Base-by-base conservation (phyloP, 108 stramenopile genomes). In the Pseudonitzschia multiseries region DNA sequence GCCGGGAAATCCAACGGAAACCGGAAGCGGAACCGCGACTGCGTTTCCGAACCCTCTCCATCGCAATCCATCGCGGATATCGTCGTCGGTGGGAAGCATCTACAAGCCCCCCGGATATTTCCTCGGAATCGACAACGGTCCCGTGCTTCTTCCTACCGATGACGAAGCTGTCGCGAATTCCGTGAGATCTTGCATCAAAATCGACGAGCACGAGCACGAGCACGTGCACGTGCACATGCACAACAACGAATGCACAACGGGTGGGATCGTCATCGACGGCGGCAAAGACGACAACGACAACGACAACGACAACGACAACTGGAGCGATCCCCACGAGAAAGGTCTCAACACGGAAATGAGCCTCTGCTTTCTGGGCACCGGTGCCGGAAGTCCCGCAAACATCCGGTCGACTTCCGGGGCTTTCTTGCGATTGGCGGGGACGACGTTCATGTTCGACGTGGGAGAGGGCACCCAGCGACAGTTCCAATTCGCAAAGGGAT, bases 391-490 rank as follows among this genome's bases (percentile, higher is more conserved):
- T 24, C 79, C 89, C 12, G 77, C 82, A 0, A 75, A 51, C 48
- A 60, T 77, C 28, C 80, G 89, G 24, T 59, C 71, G 40, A 65
- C 78, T 1, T 79, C 90, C 15, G 68, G 80, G 48, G 87, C 86
- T 5, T 73, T 88, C 15, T 69, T 94, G 22, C 79, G 83, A 57
- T 60, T 90, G 44, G 86, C 87, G 6, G 73, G 76, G 9, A 78
- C 77, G 53, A 70, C 67, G n/a, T 87, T 80, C 31, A 65, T 99
- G 40, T 94, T 99, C 73, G 98, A 99, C 76, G 93, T 79, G 22
- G 90, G 94, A 50, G 98, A 99, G 68, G 96, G 97, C 26, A 83
- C 90, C 4, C 91, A 90, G 80, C 80, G 90, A 3, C 97, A 97
- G 76, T 59, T 96, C 26, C 59, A 65, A 42, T 79, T 98, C 50